Base-by-base conservation (phyloP, 805 yeast genomes). In the Priceomyces fermenticarens region DNA sequence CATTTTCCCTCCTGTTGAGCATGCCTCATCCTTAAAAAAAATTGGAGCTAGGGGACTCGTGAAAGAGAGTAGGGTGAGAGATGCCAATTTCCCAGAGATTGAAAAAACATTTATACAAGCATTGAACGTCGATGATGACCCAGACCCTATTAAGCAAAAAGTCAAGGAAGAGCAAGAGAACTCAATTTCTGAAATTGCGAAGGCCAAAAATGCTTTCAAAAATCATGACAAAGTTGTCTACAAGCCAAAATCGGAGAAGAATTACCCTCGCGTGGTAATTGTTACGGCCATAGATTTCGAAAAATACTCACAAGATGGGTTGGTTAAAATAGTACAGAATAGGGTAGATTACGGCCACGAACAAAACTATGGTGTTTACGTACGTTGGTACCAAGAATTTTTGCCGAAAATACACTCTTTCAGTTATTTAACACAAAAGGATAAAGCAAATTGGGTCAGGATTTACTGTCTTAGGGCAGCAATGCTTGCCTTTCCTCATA, bases 401-500 rank as follows among this genome's bases (percentile, higher is more conserved):
- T 55, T 78, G 12, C 90, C 91, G 6, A 51, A 73, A 11, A 52
- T 83, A 42, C 72, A 77, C 41, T 57, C 68, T 5, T 40, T 64
- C 30, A 71, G 72, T 29, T 60, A 72, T 51, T 62, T 67, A 44
- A 60, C 64, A 46, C 62, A 63, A 50, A 46, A 58, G 54, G 68
- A 79, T 48, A 66, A 67, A 42, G 64, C 71, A 23, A 70, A 68
- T 48, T 86, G 95, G 93, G 75, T 80, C 26, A 78, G 82, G 48
- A 54, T 83, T 23, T 75, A 77, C 42, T 60, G 82, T 31, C 60
- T 88, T 57, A 75, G 95, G 45, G 93, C 90, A 32, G 97, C 98
- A n/a, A 81, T 91, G 83, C 79, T 78, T 59, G 93, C 96, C 0
- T 89, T 89, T 69, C 98, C 98, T 1, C 71, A 82, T 36, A 85